Conservation (phyloP, 2,329 filamentous ascomycete genomes). For the Fusarium duplospermum region DNA sequence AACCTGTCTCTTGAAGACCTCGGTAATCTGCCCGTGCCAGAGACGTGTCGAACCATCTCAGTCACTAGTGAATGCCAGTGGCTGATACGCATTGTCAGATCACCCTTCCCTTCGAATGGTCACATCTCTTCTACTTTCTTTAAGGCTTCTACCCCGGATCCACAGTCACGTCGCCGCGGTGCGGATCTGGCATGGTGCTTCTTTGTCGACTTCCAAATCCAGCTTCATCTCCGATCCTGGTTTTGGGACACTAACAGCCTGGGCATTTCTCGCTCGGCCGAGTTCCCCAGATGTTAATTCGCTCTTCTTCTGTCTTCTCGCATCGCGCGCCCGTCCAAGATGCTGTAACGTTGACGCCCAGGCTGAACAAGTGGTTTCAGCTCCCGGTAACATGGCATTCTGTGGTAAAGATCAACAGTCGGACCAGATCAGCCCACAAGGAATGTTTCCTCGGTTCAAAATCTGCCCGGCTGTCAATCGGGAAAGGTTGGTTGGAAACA, state of each 20-base stretch:
- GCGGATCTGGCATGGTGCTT: slow-evolving; percentile 40
- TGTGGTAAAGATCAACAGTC: slow-evolving; percentile 37
- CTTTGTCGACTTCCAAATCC: slow-evolving; percentile 38
- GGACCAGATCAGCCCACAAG: slow-evolving; percentile 28
- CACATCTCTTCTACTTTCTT: slow-evolving; percentile 21
- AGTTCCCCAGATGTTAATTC: slow-evolving; percentile 38
- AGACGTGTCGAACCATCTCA: slow-evolving; percentile 14
- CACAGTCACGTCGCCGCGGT: slow-evolving; percentile 37
- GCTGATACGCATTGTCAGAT: slow-evolving; percentile 21
- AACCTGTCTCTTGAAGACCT: slow-evolving; percentile 11
- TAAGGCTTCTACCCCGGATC: slow-evolving; percentile 45
- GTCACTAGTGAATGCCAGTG: slow-evolving; percentile 14
- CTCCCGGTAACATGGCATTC: slow-evolving; percentile 30
- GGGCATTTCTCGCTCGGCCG: slow-evolving; percentile 39
- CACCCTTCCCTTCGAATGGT: slow-evolving; percentile 27
- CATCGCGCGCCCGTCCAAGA: slow-evolving; percentile 19
- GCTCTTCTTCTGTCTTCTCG: slow-evolving; percentile 18
- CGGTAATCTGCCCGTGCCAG: slow-evolving; percentile 32
- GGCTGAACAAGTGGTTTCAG: slow-evolving; percentile 38
- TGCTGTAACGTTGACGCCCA: slow-evolving; percentile 24
- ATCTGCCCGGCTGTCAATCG: neutral
- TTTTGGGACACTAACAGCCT: slow-evolving; percentile 18
- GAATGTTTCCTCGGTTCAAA: slow-evolving; percentile 27
- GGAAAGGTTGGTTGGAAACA: slow-evolving; percentile 17
- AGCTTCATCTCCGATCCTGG: slow-evolving; percentile 45